phyloP scores from a whole-genome alignment of 1,284 basidiomycete species.

The Moesziomyces globuligerus region DNA sequence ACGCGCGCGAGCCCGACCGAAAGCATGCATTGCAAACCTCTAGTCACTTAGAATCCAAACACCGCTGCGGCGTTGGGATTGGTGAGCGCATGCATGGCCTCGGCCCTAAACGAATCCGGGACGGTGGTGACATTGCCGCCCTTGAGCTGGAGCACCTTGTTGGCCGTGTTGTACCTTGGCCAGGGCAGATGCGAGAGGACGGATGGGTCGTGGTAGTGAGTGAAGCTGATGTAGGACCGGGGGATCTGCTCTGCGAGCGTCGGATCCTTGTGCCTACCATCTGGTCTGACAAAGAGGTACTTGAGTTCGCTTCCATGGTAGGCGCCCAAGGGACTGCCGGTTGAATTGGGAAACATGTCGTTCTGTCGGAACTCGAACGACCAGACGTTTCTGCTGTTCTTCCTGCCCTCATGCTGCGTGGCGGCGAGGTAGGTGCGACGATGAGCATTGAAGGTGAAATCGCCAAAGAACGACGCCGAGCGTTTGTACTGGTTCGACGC shows the following conservation, averaged over 20 bases:
- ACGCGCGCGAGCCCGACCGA: not conserved
- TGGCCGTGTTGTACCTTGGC: slow-evolving; percentile 17
- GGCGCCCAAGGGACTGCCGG: slow-evolving; percentile 18
- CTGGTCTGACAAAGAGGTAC: slow-evolving; percentile 27
- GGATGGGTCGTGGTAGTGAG: slow-evolving; percentile 31
- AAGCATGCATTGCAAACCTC: not conserved
- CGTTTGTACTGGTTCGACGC: slow-evolving; percentile 39
- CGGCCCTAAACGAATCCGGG: slow-evolving; percentile 33
- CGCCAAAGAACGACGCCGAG: slow-evolving; percentile 25
- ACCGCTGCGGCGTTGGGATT: slow-evolving; percentile 17
- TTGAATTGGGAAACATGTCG: slow-evolving; percentile 29
- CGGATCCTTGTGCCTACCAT: slow-evolving; percentile 25
- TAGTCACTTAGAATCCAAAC: slow-evolving; percentile 31
- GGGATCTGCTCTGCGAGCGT: slow-evolving; percentile 26
- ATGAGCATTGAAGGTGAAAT: slow-evolving; percentile 40
- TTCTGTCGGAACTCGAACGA: slow-evolving; percentile 33
- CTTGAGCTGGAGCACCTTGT: slow-evolving; percentile 33
- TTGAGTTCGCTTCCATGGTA: slow-evolving; percentile 28
- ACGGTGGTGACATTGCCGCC: slow-evolving; percentile 36
- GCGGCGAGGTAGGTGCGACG: slow-evolving; percentile 20
- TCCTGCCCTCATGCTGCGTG: slow-evolving; percentile 5
- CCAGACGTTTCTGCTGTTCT: slow-evolving; percentile 22
- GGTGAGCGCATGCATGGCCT: slow-evolving; percentile 37
- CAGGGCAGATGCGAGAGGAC: slow-evolving; percentile 19
- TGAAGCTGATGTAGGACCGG: slow-evolving; percentile 31